These are phyloP conservation scores for Seminavis robusta DNA, from an alignment of 108 stramenopile species.

Conservation along the genomic window DNA sequence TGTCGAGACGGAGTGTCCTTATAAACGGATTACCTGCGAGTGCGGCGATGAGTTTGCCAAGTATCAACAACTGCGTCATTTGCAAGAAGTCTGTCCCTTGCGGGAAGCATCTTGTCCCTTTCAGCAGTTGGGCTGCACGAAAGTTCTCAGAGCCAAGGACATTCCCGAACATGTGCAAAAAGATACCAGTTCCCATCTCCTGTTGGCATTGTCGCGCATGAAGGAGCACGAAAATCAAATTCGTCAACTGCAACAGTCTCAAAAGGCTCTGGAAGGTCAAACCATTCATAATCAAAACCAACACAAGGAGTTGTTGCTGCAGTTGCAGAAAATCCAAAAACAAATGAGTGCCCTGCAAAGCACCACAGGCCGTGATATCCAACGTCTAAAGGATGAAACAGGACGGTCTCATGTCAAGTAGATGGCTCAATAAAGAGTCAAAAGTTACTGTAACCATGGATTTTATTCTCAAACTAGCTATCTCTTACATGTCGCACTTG, in stretches of 20 bases:
- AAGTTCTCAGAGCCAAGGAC: constrained; percentile 41
- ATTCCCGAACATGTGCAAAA: constrained; percentile 35
- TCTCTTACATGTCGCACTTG: too few species aligned
- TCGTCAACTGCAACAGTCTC: constrained; percentile 33
- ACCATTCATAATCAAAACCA: too few species aligned
- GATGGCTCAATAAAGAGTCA: too few species aligned
- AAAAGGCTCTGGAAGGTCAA: too few species aligned
- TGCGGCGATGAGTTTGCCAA: constrained; percentile 39
- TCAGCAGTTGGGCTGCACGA: constrained; percentile 35
- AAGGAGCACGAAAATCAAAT: constrained; percentile 43
- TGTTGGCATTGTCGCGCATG: constrained; percentile 43
- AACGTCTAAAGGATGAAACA: too few species aligned
- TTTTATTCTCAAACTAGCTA: too few species aligned
- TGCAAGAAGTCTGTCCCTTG: constrained; percentile 30
- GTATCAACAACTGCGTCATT: constrained; percentile 23
- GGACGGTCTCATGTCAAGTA: too few species aligned
- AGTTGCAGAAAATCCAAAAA: too few species aligned
- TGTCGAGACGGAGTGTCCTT: constrained; percentile 37
- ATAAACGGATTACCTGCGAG: constrained; percentile 35
- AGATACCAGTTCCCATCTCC: constrained; percentile 35
- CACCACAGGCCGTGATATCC: too few species aligned
- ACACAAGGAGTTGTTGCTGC: too few species aligned
- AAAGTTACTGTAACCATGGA: too few species aligned
- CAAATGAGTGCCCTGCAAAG: too few species aligned
- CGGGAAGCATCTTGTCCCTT: constrained; percentile 55